Evolutionary conservation across 1,139 yeast species (phyloP), one percentile per base, ranked within the genome.

Genomic region (Candida sanyaensis): DNA sequence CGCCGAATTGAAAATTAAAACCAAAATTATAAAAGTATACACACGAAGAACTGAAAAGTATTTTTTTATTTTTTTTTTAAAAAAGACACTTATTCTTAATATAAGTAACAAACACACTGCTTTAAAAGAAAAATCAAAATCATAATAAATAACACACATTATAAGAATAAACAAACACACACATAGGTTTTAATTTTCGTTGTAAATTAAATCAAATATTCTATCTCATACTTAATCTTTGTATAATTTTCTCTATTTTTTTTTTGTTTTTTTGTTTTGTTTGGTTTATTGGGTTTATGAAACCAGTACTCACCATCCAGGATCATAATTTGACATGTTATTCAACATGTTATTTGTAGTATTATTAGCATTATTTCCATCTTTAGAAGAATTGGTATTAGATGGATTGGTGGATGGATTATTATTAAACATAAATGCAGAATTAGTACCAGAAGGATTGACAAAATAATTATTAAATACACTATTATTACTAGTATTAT

Each of bases 321-420:
- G 37, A 41, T 48, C 52, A 43, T 50, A 50, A 36, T 39, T 50
- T 3, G 50, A 17, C 31, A 50, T 44, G 31, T 47, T 48, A 30
- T 43, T 45, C 45, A 50, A 47, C 17, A 50, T 45, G 21, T n/a
- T 41, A 27, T 41, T 30, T 21, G 29, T 4, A 24, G 9, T 40
- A 37, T 40, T 33, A 29, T 33, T 34, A 7, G 6, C 32, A 29
- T 23, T 30, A 32, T 17, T 17, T 17, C 41, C 42, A 37, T 40
- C 49, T 34, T 40, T 43, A 11, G 13, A 28, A n/a, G 12, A 12
- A 37, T 33, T 46, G 10, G 42, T 36, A 42, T 38, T 26, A 10
- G 37, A 26, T n/a, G 26, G 23, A n/a, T 29, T 29, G 7, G 32
- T 42, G 24, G 37, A 17, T 26, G 39, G 10, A 33, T 32, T 42